These are phyloP conservation scores for Moniliella sp. DNA, from an alignment of 1,284 basidiomycete species.

Conservation along the genomic window DNA sequence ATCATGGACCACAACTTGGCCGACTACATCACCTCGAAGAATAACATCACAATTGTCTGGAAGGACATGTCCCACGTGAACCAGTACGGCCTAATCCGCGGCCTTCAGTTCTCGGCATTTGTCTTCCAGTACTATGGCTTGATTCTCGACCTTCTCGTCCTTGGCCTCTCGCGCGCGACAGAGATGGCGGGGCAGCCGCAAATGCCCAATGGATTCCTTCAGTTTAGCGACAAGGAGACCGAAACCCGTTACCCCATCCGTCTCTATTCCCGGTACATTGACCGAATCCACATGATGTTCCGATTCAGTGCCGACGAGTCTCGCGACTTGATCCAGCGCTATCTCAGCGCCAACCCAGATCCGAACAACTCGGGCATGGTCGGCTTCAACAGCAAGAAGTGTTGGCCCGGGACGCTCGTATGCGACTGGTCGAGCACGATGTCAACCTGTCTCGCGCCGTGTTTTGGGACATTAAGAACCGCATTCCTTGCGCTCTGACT, in stretches of 20 bases:
- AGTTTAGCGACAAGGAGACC: conserved; percentile 20
- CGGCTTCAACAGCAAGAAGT: conserved; percentile 95
- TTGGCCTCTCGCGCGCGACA: conserved; percentile 28
- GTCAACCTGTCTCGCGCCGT: conserved; percentile 94
- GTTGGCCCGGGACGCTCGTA: conserved; percentile 98
- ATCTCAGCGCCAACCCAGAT: conserved; percentile 85
- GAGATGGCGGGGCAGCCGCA: conserved; percentile 31
- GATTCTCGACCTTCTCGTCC: conserved; percentile 27
- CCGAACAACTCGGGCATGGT: conserved; percentile 97
- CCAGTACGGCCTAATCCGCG: conserved; percentile 30
- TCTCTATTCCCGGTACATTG: conserved; percentile 28
- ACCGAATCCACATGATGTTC: conserved; percentile 50
- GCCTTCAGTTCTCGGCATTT: conserved; percentile 29
- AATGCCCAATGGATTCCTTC: conserved; percentile 30
- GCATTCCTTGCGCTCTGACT: conserved; percentile 75
- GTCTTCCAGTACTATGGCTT: conserved; percentile 34
- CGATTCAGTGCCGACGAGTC: conserved; percentile 95
- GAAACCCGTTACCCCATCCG: conserved; percentile 29
- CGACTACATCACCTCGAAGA: conserved; percentile 30
- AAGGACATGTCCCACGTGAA: conserved; percentile 35
- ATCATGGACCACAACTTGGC: conserved; percentile 33
- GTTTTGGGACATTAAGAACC: conserved; percentile 98
- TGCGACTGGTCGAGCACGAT: conserved; percentile 97
- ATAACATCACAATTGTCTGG: conserved; percentile 32
- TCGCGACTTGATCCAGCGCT: conserved; percentile 87